Conservation (phyloP, 441 rosid genomes). For the Euphorbia corollata region DNA sequence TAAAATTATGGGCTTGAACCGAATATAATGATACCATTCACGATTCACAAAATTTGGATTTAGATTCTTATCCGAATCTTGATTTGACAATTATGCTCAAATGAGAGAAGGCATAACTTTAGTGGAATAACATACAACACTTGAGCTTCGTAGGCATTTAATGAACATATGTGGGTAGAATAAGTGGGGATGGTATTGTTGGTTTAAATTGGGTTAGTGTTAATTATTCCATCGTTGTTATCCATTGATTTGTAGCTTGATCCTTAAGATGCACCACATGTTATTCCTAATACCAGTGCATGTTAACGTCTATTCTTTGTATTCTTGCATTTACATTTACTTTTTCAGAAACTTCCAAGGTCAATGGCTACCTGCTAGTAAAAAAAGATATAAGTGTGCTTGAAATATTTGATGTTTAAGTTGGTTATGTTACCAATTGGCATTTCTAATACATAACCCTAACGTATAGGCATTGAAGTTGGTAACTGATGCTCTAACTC, state of each 20-base stretch:
- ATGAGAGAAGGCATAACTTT: not conserved
- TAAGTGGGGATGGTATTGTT: conserved; percentile 2
- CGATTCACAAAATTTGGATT: no score
- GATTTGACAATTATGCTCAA: no score
- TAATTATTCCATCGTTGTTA: not conserved
- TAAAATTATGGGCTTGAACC: no score
- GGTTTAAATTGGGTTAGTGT: not conserved
- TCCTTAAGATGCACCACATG: no score
- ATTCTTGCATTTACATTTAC: not conserved
- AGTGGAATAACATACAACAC: not conserved
- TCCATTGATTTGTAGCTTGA: not conserved
- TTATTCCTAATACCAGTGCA: not conserved
- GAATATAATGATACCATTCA: no score
- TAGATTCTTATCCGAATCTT: no score
- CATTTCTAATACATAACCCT: conserved; percentile 21
- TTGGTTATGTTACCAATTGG: not conserved
- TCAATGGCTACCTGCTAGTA: not conserved
- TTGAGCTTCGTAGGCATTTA: conserved; percentile 2
- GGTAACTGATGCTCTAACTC: conserved; percentile 44
- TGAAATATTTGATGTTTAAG: not conserved
- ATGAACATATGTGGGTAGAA: not conserved
- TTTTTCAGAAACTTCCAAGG: not conserved
- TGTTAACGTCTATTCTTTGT: not conserved
- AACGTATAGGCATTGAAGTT: conserved; percentile 40
- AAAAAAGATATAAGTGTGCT: no score